A percentile compares a stretch with the other conserved stretches of the same genome.
These are phyloP conservation scores for Colletotrichum sp. DNA, from an alignment of 2,329 filamentous ascomycete species.

Conservation along the genomic window DNA sequence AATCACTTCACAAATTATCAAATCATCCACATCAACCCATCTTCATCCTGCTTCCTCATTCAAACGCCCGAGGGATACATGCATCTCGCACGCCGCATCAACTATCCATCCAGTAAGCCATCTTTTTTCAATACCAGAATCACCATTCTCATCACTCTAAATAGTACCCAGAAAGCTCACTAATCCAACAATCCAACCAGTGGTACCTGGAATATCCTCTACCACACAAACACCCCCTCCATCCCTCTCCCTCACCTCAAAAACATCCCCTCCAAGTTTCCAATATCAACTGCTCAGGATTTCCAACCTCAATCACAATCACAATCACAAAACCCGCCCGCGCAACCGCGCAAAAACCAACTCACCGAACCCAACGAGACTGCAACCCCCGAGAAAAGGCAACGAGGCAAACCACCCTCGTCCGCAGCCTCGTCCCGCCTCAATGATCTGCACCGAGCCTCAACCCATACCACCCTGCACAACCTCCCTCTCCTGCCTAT, in stretches of 20 bases:
- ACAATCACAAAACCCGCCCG: rapidly evolving
- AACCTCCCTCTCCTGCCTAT: not conserved
- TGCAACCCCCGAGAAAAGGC: not conserved
- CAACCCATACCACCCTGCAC: not conserved
- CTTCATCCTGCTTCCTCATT: too few species aligned
- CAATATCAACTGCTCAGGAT: too few species aligned
- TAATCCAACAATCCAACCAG: not conserved
- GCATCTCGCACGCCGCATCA: not conserved
- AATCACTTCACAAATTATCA: too few species aligned
- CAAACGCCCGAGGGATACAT: too few species aligned
- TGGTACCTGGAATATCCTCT: not conserved
- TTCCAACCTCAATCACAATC: not conserved
- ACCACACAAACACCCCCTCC: not conserved
- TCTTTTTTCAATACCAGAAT: not conserved
- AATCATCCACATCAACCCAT: too few species aligned
- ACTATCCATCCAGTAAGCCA: not conserved
- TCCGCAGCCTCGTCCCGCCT: not conserved
- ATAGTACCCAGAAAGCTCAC: not conserved
- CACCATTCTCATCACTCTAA: not conserved
- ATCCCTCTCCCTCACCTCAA: not conserved
- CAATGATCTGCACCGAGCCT: not conserved
- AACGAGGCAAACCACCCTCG: not conserved
- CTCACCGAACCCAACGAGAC: not conserved
- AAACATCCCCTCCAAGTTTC: not conserved
- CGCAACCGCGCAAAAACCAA: not conserved